Evolutionary conservation across 805 yeast species (phyloP).

Genomic region (Cyberlindnera maritima): DNA sequence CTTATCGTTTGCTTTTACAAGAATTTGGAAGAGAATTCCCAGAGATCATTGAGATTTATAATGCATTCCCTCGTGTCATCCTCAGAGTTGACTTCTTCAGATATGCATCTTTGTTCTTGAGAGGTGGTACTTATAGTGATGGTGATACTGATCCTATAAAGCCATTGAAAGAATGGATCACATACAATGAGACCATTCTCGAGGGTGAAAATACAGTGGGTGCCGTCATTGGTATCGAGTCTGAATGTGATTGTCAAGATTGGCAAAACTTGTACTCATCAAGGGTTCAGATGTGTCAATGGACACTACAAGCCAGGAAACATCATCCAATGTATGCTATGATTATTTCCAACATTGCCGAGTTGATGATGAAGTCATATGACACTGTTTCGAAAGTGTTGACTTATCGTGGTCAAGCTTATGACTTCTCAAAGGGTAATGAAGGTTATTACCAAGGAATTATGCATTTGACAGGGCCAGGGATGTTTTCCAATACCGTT

Average conservation of each 20-base stretch:
- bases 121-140: conserved; percentile 64
- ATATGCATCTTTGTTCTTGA: conserved; percentile 47
- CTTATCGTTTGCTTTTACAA: conserved; percentile 34
- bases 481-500: conserved; percentile 44
- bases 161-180: conserved; percentile 60
- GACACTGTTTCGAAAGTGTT: conserved; percentile 27
- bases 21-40: conserved; percentile 41
- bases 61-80: conserved; percentile 49
- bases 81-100: conserved; percentile 54
- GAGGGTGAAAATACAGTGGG: conserved; percentile 40
- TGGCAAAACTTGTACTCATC: conserved; percentile 52
- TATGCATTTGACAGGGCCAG: conserved; percentile 53
- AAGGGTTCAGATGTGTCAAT: conserved; percentile 60
- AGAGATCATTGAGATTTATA: conserved; percentile 50
- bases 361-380: conserved; percentile 43
- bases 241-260: conserved; percentile 48
- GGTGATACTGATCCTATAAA: conserved; percentile 50
- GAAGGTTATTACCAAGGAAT: conserved; percentile 61
- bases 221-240: conserved; percentile 52
- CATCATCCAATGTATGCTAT: conserved; percentile 60
- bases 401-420: conserved; percentile 24
- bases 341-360: conserved; percentile 50
- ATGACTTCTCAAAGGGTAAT: conserved; percentile 44
- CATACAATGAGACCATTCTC: conserved; percentile 24
- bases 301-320: conserved; percentile 58